Base-by-base conservation (phyloP, 108 stramenopile genomes). In the Nitzschia sp. region DNA sequence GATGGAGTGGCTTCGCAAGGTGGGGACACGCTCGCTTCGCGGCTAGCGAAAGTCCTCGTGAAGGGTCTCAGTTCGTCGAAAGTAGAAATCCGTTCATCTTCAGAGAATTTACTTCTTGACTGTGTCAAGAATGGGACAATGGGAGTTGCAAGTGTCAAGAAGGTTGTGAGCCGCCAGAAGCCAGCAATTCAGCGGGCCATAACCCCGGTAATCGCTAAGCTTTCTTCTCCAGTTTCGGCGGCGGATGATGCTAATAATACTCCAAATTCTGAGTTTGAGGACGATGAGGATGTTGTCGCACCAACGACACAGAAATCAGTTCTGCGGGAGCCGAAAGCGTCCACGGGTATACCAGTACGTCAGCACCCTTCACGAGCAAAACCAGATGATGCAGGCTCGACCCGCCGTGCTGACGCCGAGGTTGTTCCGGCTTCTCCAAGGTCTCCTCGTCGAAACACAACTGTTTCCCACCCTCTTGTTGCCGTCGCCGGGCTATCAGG, bases 181-280 rank as follows among this genome's bases (percentile, higher is more conserved):
- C 95, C 95, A 2, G 95, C 95, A 9, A 86, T 88, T 59, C 91
- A 93, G 68, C 66, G 91, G 36, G 69, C 84, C 9, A 84, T 95
- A 23, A 79, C 76, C 25, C 83, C 85, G 32, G 47, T 93, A 53
- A 61, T 95, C 21, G 81, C 84, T 1, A 86, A 79, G 42, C 46
- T 86, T 9, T 35, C 77, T 21, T 26, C 63, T 24, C 29, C 48
- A 54, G 27, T 49, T 17, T 29, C 59, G 13, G 19, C 45, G 15
- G 35, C 27, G 24, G 8, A 23, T n/a, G 17, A 4, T 49, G 62
- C 64, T 54, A 66, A 19, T 4, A 18, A 23, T 36, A 21, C 17
- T 18, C 23, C 3, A n/a, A 2, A 33, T 8, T 8, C 21, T 17
- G 49, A n/a, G 49, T 4, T 19, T 19, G 49, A 51, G 4, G 49